Conservation (phyloP, 2,329 filamentous ascomycete species). For the Pseudogymnoascus sp. region DNA sequence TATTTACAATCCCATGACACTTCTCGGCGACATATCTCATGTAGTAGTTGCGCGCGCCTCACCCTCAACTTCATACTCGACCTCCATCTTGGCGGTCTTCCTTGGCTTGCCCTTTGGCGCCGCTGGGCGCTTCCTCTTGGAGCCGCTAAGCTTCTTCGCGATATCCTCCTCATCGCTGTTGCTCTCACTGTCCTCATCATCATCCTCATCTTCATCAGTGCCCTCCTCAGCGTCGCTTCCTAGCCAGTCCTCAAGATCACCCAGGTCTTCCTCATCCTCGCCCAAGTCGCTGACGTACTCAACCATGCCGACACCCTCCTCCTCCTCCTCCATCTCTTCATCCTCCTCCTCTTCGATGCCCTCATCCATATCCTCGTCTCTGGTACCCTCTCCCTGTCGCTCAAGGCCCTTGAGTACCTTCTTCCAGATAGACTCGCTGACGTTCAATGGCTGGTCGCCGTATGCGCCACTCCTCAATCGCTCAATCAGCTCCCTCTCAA, state of each 20-base stretch:
- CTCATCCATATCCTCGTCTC: slow-evolving; percentile 82
- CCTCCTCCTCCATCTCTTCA: slow-evolving; percentile 56
- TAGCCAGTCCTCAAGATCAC: slow-evolving; percentile 86
- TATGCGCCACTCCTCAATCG: slow-evolving; percentile 86
- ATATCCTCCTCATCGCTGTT: slow-evolving; percentile 43
- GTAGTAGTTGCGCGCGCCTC: slow-evolving; percentile 31
- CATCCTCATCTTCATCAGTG: slow-evolving; percentile 41
- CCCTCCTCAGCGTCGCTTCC: slow-evolving; percentile 52
- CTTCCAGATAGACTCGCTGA: slow-evolving; percentile 93
- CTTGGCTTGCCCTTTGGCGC: slow-evolving; percentile 34
- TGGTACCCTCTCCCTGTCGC: slow-evolving; percentile 69
- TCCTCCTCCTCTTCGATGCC: slow-evolving; percentile 74
- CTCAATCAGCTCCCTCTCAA: slow-evolving; percentile 91
- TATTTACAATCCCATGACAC: neutral
- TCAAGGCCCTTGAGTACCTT: slow-evolving; percentile 89
- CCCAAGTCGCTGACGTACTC: slow-evolving; percentile 92
- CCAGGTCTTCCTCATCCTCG: slow-evolving; percentile 70
- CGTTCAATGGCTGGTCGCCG: slow-evolving; percentile 88
- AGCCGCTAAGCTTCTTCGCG: slow-evolving; percentile 38
- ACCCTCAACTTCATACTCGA: slow-evolving; percentile 69
- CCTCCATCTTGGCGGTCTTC: slow-evolving; percentile 52
- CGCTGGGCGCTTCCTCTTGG: slow-evolving; percentile 34
- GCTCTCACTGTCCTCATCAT: slow-evolving; percentile 44
- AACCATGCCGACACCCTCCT: slow-evolving; percentile 63
- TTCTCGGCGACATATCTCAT: slow-evolving; percentile 11